Evolutionary conservation across 768 basidiomycete genomes (phyloP), one percentile per base, ranked within the genome.

Genomic region (Lactarius sp.): DNA sequence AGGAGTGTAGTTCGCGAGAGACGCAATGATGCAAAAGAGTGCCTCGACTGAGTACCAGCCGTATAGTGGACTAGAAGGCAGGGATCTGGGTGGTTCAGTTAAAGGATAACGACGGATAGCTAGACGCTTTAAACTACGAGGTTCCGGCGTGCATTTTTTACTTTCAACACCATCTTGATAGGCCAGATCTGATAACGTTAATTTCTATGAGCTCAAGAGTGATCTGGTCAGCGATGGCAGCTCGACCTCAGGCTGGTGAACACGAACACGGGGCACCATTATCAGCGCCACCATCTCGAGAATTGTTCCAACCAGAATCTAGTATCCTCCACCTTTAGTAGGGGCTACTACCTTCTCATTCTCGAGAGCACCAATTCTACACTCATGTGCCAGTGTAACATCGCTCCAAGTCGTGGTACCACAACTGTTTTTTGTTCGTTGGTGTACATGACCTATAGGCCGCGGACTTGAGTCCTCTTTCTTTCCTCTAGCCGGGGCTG

Each of bases 11-110:
- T 58, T 31, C 57, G 52, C 53, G 51, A 70, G 59, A 52, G 61
- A 20, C 42, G 66, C 68, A 57, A 63, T 69, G 33, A 69, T 46
- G 65, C 70, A 72, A 67, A 72, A 69, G 22, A 71, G 59, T 33
- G 64, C 60, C 12, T 69, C 62, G 65, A 66, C 58, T 68, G 36
- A 66, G 70, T 39, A 33, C 52, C 20, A 50, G 58, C 57, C 58
- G 63, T 55, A 52, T 56, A 31, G 16, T 37, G 58, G 37, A n/a
- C 47, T 50, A 47, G 2, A 39, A 20, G 20, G 31, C n/a, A 39
- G 9, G 27, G 47, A 18, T 10, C 20, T 41, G 47, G 47, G 22
- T 49, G 39, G 63, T 50, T 27, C 50, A 33, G 47, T 37, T 44
- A 20, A 47, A 52, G 12, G 6, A 55, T 55, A 1, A 33, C 18